A percentile compares a stretch with the other conserved stretches of the same genome.
phyloP scores from a whole-genome alignment of 1,284 basidiomycete species.

The Sphaerobolus stellatus region DNA sequence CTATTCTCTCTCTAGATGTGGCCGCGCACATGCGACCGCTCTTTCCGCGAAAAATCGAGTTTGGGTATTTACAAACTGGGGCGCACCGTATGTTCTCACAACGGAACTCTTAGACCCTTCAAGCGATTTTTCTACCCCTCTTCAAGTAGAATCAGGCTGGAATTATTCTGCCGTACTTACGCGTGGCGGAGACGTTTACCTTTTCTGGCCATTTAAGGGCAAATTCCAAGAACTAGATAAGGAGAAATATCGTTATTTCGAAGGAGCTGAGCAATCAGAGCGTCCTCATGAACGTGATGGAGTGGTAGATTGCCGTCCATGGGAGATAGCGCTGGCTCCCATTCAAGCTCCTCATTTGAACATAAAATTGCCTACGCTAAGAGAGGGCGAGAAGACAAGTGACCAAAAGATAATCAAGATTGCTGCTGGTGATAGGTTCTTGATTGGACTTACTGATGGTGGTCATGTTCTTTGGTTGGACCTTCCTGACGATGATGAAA shows the following conservation, averaged over 20 bases:
- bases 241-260: conserved; percentile 16
- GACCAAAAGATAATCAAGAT: conserved; percentile 68
- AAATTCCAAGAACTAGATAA: no score
- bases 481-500: conserved; percentile 41
- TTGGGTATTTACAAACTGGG: conserved; percentile 77
- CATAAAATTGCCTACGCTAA: conserved; percentile 39
- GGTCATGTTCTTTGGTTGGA: conserved; percentile 71
- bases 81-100: conserved; percentile 63
- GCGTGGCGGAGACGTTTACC: conserved; percentile 64
- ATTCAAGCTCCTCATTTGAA: not conserved
- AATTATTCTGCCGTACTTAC: conserved; percentile 68
- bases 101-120: conserved; percentile 48
- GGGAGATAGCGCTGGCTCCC: conserved; percentile 56
- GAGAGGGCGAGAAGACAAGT: conserved; percentile 30
- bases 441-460: conserved; percentile 75
- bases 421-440: conserved; percentile 62
- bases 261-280: conserved; percentile 24
- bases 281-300: conserved; percentile 43
- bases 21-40: conserved; percentile 67
- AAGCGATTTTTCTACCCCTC: conserved; percentile 46
- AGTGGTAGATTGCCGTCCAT: conserved; percentile 58
- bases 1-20: conserved; percentile 52
- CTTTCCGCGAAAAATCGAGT: conserved; percentile 57
- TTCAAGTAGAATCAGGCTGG: conserved; percentile 85
- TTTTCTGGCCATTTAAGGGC: conserved; percentile 65